Percentiles rank a stretch among this genome's conserved stretches.
phyloP scores from a whole-genome alignment of 257 asterid genomes.

The Buddleja alternifolia region DNA sequence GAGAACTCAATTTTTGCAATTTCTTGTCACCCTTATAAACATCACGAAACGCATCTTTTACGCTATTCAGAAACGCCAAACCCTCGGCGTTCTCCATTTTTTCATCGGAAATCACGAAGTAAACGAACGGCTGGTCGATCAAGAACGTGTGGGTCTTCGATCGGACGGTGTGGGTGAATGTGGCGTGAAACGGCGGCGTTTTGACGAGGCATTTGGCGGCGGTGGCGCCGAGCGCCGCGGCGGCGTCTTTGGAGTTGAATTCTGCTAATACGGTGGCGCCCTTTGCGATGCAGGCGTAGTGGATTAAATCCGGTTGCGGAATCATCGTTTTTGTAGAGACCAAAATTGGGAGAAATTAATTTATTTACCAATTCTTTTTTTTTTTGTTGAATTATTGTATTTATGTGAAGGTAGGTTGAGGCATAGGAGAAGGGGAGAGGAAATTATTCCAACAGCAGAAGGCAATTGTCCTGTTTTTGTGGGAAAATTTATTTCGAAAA shows the following conservation, averaged over 20 bases:
- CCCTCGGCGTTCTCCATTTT: constrained; percentile 61
- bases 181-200: constrained; percentile 69
- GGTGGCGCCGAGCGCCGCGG: constrained; percentile 65
- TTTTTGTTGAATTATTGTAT: too few species aligned
- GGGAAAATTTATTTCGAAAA: too few species aligned
- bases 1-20: constrained; percentile 53
- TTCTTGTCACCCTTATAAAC: constrained; percentile 35
- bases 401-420: neutral
- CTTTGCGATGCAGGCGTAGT: constrained; percentile 76
- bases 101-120: constrained; percentile 68
- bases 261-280: constrained; percentile 76
- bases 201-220: constrained; percentile 76
- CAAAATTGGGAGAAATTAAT: constrained; percentile 10
- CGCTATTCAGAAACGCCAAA: constrained; percentile 57
- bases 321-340: constrained; percentile 51
- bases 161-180: constrained; percentile 78
- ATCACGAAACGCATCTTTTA: constrained; percentile 53
- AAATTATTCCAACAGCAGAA: neutral
- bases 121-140: constrained; percentile 55
- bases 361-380: neutral
- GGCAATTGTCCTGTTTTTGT: neutral
- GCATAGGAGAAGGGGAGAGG: neutral
- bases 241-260: constrained; percentile 79
- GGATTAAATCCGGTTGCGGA: constrained; percentile 57
- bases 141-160: constrained; percentile 64